Base-by-base conservation (phyloP, 176 grass and related monocot genomes). In the Poa annua region DNA sequence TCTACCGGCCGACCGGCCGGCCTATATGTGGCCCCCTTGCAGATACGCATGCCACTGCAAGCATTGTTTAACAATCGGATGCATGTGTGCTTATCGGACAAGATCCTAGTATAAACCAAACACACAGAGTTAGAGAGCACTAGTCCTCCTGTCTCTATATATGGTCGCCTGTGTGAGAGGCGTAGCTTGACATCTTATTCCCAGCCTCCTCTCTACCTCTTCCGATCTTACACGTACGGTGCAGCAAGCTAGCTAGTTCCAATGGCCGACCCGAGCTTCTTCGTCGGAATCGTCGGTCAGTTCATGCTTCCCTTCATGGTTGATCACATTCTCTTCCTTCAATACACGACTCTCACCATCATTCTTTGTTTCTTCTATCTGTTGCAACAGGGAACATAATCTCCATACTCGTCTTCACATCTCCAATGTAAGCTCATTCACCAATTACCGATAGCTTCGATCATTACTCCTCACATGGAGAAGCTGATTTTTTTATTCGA, bases 391-490 rank as follows among this genome's bases (percentile, higher is more conserved):
- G 91, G 35, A 97, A 97, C 86, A 29, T 97, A 32, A 89, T 97
- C 83, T 97, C 94, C 34, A 88, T 97, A 22, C 84, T 97, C 19
- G 94, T 97, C 24, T 97, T 97, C 79, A 66, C 91, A 0, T 97
- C 91, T 15, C 94, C 94, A 65, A 86, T 97, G 91, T 89, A 49
- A 91, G 91, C 85, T 85, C 73, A 66, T 4, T 17, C 29, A 64
- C 3, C 44, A 7, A 34, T 25, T 44, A 26, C 29, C 29, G 29
- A 29, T 12, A 8, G 1, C 68, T 59, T 33, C 61, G 13, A 14
- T 14, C 7, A 29, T 29, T 29, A 29, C 29, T 29, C 29, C 29
- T 8, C 38, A 44, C 25, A 8, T 42, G 53, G 1, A 61, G 55
- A 62, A 16, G 76, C 65, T 85, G 51, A 29, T 29, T 29, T 29